Percentiles rank a stretch among this genome's conserved stretches.
Evolutionary conservation across 768 basidiomycete species (phyloP).

Genomic region (Calocybe cyanea): DNA sequence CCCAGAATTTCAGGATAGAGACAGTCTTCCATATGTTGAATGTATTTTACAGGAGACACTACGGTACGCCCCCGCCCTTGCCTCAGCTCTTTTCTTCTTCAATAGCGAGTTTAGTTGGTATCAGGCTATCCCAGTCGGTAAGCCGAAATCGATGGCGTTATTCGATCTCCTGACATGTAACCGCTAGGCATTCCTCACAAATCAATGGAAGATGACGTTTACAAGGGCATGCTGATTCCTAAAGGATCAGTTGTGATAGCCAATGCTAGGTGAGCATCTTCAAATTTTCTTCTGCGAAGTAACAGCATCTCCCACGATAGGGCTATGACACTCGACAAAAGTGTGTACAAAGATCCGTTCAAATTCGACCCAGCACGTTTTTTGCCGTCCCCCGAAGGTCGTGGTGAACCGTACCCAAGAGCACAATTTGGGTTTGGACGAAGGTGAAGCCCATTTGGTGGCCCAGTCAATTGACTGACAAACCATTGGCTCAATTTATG

Average conservation of each 20-base stretch:
- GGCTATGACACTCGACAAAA: slow-evolving; percentile 14
- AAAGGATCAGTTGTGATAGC: slow-evolving; percentile 13
- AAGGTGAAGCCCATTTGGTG: slow-evolving; percentile 2
- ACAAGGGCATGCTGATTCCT: slow-evolving; percentile 16
- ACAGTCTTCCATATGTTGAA: slow-evolving; percentile 9
- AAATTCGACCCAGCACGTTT: slow-evolving; percentile 13
- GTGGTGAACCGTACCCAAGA: slow-evolving; percentile 10
- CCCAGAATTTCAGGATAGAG: slow-evolving; percentile 19
- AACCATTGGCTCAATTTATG: too few relatives aligned
- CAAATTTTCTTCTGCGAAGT: background rate
- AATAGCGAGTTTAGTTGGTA: slow-evolving; percentile 6
- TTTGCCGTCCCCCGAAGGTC: slow-evolving; percentile 10
- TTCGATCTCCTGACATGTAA: background rate
- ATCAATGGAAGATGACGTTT: slow-evolving; percentile 12
- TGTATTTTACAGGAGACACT: slow-evolving; percentile 17
- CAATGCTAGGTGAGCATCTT: slow-evolving; percentile 8
- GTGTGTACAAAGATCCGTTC: slow-evolving; percentile 8
- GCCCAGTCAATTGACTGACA: background rate
- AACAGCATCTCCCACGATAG: slow-evolving; percentile 1
- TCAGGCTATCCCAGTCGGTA: slow-evolving; percentile 7
- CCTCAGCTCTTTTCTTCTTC: background rate
- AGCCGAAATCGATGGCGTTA: background rate
- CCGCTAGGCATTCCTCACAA: slow-evolving; percentile 7
- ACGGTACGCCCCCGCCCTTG: slow-evolving; percentile 8
- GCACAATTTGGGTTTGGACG: slow-evolving; percentile 15